Base-by-base conservation (phyloP, 805 yeast species). In the Groenewaldozyma salmanticensis region DNA sequence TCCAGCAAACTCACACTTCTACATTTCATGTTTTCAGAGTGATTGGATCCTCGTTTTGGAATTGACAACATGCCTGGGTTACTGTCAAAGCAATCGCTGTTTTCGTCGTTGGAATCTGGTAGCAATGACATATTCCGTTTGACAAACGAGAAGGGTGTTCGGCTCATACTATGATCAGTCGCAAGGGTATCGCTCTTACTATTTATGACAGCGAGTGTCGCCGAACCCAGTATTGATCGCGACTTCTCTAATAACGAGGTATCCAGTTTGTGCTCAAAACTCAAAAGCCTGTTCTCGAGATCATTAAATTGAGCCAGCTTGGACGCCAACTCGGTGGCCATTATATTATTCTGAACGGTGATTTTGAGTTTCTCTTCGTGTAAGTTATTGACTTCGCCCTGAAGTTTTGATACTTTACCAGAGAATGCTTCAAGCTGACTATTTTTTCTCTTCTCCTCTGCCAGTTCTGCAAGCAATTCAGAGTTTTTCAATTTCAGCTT, bases 181-280 rank as follows among this genome's bases (percentile, higher is more conserved):
- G 7, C 13, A 24, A 24, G 34, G 15, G 32, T 36, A 15, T 40
- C 29, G 7, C 19, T 7, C 7, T 22, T 31, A 36, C 39, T 44
- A 42, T 47, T 47, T 24, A 53, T 51, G 19, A 53, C 39, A 4
- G 57, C 50, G 44, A 53, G 40, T 15, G 57, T 45, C 2, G 54
- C 44, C 5, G 57, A 49, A 18, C 55, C 54, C 18, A 55, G 44
- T 31, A 64, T 54, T 4, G 57, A 45, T 38, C 54, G 51, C 15
- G 63, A 50, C 35, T 58, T 55, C 3, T 60, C 65, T 2, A 57
- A 33, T 15, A 53, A 48, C 27, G 61, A 31, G 5, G 54, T 47
- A 19, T 50, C 39, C 27, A 63, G 41, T 35, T 53, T 51, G 2
- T 43, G 42, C 32, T 55, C 50, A 24, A 62, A 49, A 6, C 31